phyloP scores from a whole-genome alignment of 805 yeast species.

The Maudiozyma saulgeensis region DNA sequence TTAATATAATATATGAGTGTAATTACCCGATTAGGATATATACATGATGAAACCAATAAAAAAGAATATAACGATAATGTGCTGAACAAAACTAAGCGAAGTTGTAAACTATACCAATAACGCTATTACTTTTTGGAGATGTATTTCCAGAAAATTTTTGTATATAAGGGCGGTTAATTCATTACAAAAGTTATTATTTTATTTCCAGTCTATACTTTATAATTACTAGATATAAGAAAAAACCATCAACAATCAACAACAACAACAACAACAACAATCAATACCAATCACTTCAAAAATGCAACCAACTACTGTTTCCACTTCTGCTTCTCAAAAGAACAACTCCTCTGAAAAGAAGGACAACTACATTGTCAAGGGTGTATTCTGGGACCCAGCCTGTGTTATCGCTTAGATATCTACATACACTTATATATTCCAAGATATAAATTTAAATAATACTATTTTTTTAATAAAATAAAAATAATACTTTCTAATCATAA shows the following conservation, averaged over 20 bases:
- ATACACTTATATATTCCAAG: not conserved
- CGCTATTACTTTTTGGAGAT: too few relatives aligned
- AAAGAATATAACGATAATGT: too few relatives aligned
- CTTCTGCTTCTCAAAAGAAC: slow-evolving; percentile 20
- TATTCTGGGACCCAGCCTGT: slow-evolving; percentile 18
- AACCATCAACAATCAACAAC: too few relatives aligned
- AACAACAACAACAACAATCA: too few relatives aligned
- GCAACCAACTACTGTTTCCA: slow-evolving; percentile 20
- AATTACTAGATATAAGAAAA: too few relatives aligned
- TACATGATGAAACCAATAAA: slow-evolving; percentile 6
- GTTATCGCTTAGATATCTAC: slow-evolving; percentile 16
- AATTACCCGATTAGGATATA: slow-evolving; percentile 14
- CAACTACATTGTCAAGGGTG: slow-evolving; percentile 17
- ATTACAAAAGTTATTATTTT: too few relatives aligned
- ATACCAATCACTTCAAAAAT: slow-evolving; percentile 4
- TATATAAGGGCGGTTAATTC: too few relatives aligned
- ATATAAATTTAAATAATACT: not conserved
- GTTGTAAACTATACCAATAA: too few relatives aligned
- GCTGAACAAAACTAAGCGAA: too few relatives aligned
- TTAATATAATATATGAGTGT: slow-evolving; percentile 1
- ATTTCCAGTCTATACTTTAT: too few relatives aligned
- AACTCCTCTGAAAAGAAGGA: slow-evolving; percentile 20
- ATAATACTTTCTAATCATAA: not conserved
- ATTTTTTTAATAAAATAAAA: not conserved
- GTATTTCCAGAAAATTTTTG: too few relatives aligned